Evolutionary conservation across 1,139 yeast genomes (phyloP).

Genomic region (Protomyces arabidopsidicola): DNA sequence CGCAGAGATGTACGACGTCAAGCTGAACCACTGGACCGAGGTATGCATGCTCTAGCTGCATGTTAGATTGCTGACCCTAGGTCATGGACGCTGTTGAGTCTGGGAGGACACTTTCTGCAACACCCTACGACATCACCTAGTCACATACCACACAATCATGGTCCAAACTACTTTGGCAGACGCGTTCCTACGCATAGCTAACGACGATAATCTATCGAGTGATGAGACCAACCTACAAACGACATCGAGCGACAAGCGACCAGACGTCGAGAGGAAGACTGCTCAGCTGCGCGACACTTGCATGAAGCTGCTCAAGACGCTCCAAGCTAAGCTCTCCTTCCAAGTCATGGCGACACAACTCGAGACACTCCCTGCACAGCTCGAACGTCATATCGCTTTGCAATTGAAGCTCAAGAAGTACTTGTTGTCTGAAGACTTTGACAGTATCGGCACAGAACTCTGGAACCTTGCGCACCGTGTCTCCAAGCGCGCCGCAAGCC

Average conservation of each 20-base stretch:
- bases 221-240: neutral
- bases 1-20: conserved; percentile 12
- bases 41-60: neutral
- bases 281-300: neutral
- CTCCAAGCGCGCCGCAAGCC: neutral
- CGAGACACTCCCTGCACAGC: conserved; percentile 9
- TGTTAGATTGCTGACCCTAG: neutral
- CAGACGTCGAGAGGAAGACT: neutral
- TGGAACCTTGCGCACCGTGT: conserved; percentile 4
- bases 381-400: conserved; percentile 15
- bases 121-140: conserved; percentile 1
- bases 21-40: conserved; percentile 14
- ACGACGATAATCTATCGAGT: neutral
- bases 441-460: conserved; percentile 19
- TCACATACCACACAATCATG: neutral
- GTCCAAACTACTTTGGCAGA: neutral
- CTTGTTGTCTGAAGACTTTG: conserved; percentile 9
- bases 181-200: neutral
- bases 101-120: neutral
- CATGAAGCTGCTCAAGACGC: neutral
- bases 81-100: conserved; percentile 17
- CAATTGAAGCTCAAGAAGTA: conserved; percentile 8
- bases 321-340: neutral
- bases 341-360: neutral
- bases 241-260: neutral